Conservation (phyloP, 257 asterid species). For the Echites panduratus region DNA sequence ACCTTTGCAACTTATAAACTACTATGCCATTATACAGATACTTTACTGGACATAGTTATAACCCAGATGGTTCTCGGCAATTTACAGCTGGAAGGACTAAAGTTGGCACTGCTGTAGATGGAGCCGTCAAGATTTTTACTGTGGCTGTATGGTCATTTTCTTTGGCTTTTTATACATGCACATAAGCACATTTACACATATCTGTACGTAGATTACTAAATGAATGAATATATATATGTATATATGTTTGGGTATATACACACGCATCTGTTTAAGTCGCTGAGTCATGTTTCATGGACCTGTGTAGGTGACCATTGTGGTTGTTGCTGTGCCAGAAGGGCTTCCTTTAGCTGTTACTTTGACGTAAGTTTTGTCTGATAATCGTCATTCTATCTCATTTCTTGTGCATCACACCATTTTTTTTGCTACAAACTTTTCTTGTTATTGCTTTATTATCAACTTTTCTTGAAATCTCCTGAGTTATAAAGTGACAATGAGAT, state of each 20-base stretch:
- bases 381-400: too few relatives aligned
- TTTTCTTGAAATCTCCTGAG: too few relatives aligned
- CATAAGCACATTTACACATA: not conserved
- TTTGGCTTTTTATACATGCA: not conserved
- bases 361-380: too few relatives aligned
- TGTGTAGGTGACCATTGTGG: slow-evolving; percentile 91
- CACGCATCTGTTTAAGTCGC: too few relatives aligned
- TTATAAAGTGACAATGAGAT: too few relatives aligned
- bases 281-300: not conserved
- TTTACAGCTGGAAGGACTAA: slow-evolving; percentile 61
- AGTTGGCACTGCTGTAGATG: slow-evolving; percentile 64
- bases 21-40: slow-evolving; percentile 39
- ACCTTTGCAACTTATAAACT: slow-evolving; percentile 5
- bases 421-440: not conserved
- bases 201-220: not conserved
- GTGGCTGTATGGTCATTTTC: slow-evolving; percentile 65
- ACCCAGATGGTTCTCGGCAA: slow-evolving; percentile 50
- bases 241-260: not conserved
- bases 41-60: slow-evolving; percentile 70
- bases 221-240: too few relatives aligned
- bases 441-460: not conserved
- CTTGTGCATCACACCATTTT: not conserved
- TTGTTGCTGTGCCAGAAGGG: slow-evolving; percentile 98
- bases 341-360: slow-evolving; percentile 96
- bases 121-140: slow-evolving; percentile 75